Base-by-base conservation (phyloP, 805 yeast species). In the Saturnispora mendoncae region DNA sequence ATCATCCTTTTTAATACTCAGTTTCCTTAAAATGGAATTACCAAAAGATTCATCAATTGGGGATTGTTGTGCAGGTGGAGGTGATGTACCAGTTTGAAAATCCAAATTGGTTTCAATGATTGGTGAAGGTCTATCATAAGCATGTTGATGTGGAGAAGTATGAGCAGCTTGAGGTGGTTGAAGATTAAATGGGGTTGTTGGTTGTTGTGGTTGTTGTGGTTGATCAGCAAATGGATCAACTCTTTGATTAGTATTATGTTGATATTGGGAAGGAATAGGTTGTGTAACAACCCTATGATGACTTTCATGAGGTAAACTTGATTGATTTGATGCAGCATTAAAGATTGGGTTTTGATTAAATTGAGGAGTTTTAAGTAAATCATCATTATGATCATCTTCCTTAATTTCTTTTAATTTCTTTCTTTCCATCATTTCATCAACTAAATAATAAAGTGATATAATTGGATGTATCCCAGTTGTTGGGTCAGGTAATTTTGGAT, bases 381-480 rank as follows among this genome's bases (percentile, higher is more conserved):
- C 50, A 24, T 40, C 42, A 14, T 69, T 66, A 48, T 67, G 72
- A 39, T 71, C 33, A 9, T 15, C 76, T 60, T 80, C 78, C 6
- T 78, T 76, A 49, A 14, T 17, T 17, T 18, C 12, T 32, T 32
- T 32, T 10, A 32, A 20, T 32, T 63, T 66, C 62, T 79, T 80
- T 42, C 95, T 72, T 54, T 73, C 77, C 47, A 71, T 57, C 81
- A 85, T 84, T 62, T 92, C 98, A 40, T 76, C 80, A 14, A 87
- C 95, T 48, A 92, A 69, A 55, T 76, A 81, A 58, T 92, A 92
- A 29, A 90, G 80, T 6, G 95, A 85, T 10, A 90, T 64, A 48
- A 88, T 68, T 0, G 98, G 97, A 61, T 88, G 94, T 59, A 74
- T 88, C 1, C 88, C 90, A 41, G 73, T 69, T 1, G 95, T 84